Conservation (phyloP, 2,329 filamentous ascomycete genomes). For the Colletotrichum horii region DNA sequence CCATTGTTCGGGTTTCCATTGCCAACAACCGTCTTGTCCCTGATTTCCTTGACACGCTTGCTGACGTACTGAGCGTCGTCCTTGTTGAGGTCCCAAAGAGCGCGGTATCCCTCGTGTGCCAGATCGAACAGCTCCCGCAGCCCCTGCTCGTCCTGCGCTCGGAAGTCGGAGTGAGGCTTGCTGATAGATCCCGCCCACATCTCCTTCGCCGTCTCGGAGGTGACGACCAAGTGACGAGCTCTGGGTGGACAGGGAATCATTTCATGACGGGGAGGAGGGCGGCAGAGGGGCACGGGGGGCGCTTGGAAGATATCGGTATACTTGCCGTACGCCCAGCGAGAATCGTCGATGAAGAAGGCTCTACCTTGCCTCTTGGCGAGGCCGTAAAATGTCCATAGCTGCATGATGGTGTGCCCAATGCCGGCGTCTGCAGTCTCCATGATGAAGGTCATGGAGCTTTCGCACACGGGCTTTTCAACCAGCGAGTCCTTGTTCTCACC, state of each 20-base stretch:
- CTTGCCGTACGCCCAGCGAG: conserved; percentile 80
- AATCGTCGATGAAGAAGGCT: conserved; percentile 85
- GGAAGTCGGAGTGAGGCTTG: conserved; percentile 60
- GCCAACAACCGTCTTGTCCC: conserved; percentile 46
- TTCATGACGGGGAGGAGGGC: conserved; percentile 74
- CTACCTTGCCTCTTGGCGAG: conserved; percentile 76
- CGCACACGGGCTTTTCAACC: conserved; percentile 63
- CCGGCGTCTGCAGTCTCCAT: conserved; percentile 77
- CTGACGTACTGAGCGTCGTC: conserved; percentile 71
- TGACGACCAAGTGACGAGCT: conserved; percentile 77
- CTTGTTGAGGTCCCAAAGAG: conserved; percentile 71
- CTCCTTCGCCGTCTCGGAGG: conserved; percentile 68
- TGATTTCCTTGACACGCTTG: conserved; percentile 62
- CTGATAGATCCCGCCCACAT: conserved; percentile 65
- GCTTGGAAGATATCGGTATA: conserved; percentile 75
- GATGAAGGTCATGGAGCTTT: conserved; percentile 76
- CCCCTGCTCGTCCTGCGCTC: conserved; percentile 33
- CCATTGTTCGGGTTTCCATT: conserved; percentile 53
- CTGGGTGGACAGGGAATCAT: conserved; percentile 81
- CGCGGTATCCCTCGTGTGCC: conserved; percentile 72
- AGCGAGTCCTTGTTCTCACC: conserved; percentile 50
- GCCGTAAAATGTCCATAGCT: conserved; percentile 84
- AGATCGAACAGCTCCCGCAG: conserved; percentile 71
- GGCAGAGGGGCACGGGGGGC: conserved; percentile 69
- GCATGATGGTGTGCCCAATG: conserved; percentile 77